Conservation (phyloP, 805 yeast genomes). For the Metschnikowia colocasiae region DNA sequence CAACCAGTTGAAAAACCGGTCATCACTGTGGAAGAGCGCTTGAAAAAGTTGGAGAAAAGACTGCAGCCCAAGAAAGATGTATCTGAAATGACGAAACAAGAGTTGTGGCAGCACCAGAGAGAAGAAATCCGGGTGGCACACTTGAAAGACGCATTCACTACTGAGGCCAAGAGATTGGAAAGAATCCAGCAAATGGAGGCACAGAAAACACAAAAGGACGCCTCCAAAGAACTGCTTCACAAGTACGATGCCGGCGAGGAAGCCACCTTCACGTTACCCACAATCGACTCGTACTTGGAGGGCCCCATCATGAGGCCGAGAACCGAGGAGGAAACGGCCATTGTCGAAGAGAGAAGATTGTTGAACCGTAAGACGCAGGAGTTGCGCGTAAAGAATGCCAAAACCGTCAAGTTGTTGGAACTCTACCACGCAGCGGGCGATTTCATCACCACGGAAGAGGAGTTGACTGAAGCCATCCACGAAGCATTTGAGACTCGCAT, state of each 20-base stretch:
- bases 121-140: slow-evolving; percentile 71
- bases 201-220: slow-evolving; percentile 25
- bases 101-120: slow-evolving; percentile 47
- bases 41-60: slow-evolving; percentile 50
- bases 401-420: slow-evolving; percentile 57
- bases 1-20: slow-evolving; percentile 50
- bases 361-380: slow-evolving; percentile 62
- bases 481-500: slow-evolving; percentile 47
- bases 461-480: slow-evolving; percentile 54
- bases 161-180: slow-evolving; percentile 49
- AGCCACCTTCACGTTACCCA: slow-evolving; percentile 69
- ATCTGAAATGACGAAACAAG: slow-evolving; percentile 27
- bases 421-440: slow-evolving; percentile 67
- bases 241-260: slow-evolving; percentile 47
- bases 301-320: slow-evolving; percentile 73
- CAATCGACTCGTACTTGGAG: slow-evolving; percentile 60
- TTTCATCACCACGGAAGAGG: slow-evolving; percentile 70
- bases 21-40: slow-evolving; percentile 57
- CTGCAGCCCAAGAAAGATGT: slow-evolving; percentile 30
- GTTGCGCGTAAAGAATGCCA: slow-evolving; percentile 48
- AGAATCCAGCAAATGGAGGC: slow-evolving; percentile 31
- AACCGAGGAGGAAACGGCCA: slow-evolving; percentile 62
- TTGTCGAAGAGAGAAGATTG: slow-evolving; percentile 55
- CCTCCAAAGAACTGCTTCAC: slow-evolving; percentile 24
- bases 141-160: slow-evolving; percentile 56